A percentile compares a stretch with the other conserved stretches of the same genome.
These are phyloP conservation scores for Populus simonii DNA, from an alignment of 345 rosid species.

Conservation along the genomic window DNA sequence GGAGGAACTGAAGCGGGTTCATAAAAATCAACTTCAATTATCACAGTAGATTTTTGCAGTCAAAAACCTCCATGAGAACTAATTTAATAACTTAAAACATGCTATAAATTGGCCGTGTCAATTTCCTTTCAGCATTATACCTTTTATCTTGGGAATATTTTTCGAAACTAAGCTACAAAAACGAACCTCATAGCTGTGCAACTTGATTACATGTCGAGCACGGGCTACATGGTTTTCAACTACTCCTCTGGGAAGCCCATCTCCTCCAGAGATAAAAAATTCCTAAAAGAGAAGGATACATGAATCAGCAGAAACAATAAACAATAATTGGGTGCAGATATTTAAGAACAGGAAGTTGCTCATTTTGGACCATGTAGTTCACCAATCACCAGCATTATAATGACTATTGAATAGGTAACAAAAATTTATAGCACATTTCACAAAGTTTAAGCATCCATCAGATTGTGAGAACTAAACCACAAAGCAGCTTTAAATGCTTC, in stretches of 20 bases:
- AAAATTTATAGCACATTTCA: neutral
- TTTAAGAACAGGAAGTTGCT: neutral
- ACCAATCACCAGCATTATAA: neutral
- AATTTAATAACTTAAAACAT: too few species aligned
- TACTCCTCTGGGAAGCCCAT: slow-evolving; percentile 94
- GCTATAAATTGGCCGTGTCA: too few species aligned
- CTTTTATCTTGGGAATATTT: neutral
- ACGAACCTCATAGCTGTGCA: slow-evolving; percentile 82
- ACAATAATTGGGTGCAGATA: neutral
- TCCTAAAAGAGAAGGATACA: slow-evolving; percentile 45
- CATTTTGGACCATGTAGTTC: too few species aligned
- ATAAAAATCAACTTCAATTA: too few species aligned
- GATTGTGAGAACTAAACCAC: neutral
- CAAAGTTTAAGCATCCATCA: neutral
- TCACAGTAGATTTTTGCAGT: too few species aligned
- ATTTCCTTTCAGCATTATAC: too few species aligned
- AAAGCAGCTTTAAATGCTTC: neutral
- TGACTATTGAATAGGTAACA: too few species aligned
- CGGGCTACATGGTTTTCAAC: slow-evolving; percentile 94
- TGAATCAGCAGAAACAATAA: neutral
- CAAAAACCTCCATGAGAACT: too few species aligned
- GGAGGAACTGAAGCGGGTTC: too few species aligned
- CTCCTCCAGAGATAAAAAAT: slow-evolving; percentile 94
- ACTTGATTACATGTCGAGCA: slow-evolving; percentile 69
- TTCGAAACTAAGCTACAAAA: neutral